These are phyloP conservation scores for Mucuna pruriens DNA, from an alignment of 306 rosid species.

Conservation along the genomic window DNA sequence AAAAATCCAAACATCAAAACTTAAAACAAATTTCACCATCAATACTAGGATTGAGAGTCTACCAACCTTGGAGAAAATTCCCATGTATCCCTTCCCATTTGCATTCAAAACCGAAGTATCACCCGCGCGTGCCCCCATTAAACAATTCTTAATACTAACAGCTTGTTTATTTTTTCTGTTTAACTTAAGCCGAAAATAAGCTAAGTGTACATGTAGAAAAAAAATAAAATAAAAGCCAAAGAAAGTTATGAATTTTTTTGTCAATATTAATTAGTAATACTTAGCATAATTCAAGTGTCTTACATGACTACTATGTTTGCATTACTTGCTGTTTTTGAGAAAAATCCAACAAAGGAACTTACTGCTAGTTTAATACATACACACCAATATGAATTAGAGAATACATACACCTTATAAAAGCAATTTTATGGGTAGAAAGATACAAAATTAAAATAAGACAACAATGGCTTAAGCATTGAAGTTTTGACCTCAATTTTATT, in stretches of 20 bases:
- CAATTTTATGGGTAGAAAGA: not conserved
- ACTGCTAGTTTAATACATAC: not conserved
- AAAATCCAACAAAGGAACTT: constrained; percentile 49
- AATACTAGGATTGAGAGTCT: not conserved
- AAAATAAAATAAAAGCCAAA: not conserved
- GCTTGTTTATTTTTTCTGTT: not conserved
- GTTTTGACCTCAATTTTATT: constrained; percentile 26
- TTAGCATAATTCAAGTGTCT: not conserved
- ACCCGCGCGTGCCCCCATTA: too few species aligned
- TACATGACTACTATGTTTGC: not conserved
- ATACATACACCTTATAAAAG: not conserved
- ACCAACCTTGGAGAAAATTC: not conserved
- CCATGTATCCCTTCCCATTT: too few species aligned
- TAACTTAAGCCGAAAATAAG: not conserved
- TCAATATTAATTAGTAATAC: not conserved
- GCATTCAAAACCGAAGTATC: not conserved
- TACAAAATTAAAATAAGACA: constrained; percentile 18
- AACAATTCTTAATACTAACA: too few species aligned
- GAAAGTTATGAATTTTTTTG: not conserved
- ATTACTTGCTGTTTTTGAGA: constrained; percentile 4
- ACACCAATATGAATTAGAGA: not conserved
- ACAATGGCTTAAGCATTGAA: constrained; percentile 9
- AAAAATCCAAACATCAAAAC: too few species aligned
- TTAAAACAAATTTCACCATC: not conserved
- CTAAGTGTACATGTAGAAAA: not conserved